Evolutionary conservation across 148 eudicot genomes (phyloP).

Genomic region (Cornus kousa): DNA sequence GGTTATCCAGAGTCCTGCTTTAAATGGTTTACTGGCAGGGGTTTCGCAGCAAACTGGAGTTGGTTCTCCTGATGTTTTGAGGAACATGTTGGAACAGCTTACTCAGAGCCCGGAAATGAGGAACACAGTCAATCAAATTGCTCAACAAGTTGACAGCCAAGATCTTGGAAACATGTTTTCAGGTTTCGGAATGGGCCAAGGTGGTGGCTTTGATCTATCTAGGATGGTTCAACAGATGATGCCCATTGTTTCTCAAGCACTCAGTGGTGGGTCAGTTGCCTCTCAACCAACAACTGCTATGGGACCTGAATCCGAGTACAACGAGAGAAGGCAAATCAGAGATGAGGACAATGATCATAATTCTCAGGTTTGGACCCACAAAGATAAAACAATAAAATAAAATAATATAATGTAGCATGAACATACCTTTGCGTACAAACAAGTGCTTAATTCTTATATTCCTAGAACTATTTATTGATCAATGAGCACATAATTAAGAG

Average conservation of each 20-base stretch:
- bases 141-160: constrained; percentile 70
- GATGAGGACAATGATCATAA: constrained; percentile 19
- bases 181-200: constrained; percentile 52
- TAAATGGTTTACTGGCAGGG: constrained; percentile 70
- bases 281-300: constrained; percentile 21
- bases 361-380: constrained; percentile 47
- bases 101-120: constrained; percentile 82
- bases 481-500: not conserved
- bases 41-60: constrained; percentile 82
- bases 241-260: constrained; percentile 94
- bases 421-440: not conserved
- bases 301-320: constrained; percentile 20
- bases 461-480: not conserved
- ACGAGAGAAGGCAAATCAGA: constrained; percentile 21
- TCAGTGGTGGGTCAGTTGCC: constrained; percentile 52
- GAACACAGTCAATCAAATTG: constrained; percentile 85
- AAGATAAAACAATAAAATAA: not conserved
- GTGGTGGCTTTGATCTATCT: constrained; percentile 71
- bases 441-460: not conserved
- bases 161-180: constrained; percentile 65
- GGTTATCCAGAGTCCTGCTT: constrained; percentile 71
- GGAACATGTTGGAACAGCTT: constrained; percentile 79
- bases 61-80: constrained; percentile 78
- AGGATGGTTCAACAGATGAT: constrained; percentile 96
- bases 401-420: not conserved